Conservation (phyloP, 768 basidiomycete species). For the Collybia sp. region DNA sequence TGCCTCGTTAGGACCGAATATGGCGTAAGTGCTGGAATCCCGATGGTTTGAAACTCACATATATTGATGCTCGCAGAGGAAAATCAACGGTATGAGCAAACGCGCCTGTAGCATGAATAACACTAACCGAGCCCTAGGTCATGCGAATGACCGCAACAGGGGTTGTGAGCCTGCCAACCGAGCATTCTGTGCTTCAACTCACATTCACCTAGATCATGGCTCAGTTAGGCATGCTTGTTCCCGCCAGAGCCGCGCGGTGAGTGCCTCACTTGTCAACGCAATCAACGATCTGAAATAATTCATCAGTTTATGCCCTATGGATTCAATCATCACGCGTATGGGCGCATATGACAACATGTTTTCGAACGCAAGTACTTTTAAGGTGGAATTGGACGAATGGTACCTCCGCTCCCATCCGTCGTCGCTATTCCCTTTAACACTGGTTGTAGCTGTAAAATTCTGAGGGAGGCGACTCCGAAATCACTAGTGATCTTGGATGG, state of each 20-base stretch:
- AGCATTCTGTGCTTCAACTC: not conserved
- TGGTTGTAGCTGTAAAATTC: conserved; percentile 74
- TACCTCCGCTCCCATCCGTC: conserved; percentile 20
- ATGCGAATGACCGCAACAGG: conserved; percentile 97
- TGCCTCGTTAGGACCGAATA: conserved; percentile 61
- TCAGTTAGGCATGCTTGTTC: conserved; percentile 93
- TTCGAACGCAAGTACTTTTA: conserved; percentile 92
- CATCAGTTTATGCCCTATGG: conserved; percentile 77
- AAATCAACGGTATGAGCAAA: conserved; percentile 60
- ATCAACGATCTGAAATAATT: conserved; percentile 4
- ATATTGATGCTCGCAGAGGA: conserved; percentile 37
- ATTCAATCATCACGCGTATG: conserved; percentile 94
- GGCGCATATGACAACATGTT: conserved; percentile 99
- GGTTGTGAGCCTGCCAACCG: conserved; percentile 48
- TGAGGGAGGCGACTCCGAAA: conserved; percentile 89
- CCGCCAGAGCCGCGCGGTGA: conserved; percentile 76
- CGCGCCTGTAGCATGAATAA: not conserved
- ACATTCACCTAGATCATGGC: conserved; percentile 67
- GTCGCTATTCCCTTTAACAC: not conserved
- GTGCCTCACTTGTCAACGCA: conserved; percentile 9
- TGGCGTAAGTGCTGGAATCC: conserved; percentile 58
- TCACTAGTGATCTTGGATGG: conserved; percentile 95
- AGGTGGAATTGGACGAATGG: conserved; percentile 98
- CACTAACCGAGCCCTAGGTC: conserved; percentile 32
- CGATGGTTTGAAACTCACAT: conserved; percentile 2